Evolutionary conservation across 2,329 filamentous ascomycete genomes (phyloP).

Genomic region (Cytospora piceae): DNA sequence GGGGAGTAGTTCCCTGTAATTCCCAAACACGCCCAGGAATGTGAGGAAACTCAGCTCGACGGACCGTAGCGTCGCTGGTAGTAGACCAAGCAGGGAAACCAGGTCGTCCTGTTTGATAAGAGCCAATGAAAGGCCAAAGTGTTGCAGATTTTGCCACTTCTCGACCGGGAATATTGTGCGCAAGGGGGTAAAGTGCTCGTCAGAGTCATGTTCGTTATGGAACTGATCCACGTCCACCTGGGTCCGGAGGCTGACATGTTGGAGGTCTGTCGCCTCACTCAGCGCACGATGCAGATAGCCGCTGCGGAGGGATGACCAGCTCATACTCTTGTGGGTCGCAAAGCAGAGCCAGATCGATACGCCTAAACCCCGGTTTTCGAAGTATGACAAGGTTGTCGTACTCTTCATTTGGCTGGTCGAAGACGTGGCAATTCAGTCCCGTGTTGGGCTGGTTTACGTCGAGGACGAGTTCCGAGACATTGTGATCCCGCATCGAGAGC

Average conservation of each 20-base stretch:
- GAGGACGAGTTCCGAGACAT: constrained; percentile 42
- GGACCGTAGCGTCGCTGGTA: constrained; percentile 35
- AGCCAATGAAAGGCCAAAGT: constrained; percentile 37
- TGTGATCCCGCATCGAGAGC: constrained; percentile 34
- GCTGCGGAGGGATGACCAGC: constrained; percentile 12
- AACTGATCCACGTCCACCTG: no score
- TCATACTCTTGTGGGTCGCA: constrained; percentile 23
- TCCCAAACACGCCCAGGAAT: constrained; percentile 25
- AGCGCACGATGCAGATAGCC: no score
- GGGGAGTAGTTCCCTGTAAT: not conserved
- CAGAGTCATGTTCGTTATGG: no score
- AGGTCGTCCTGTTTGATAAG: constrained; percentile 34
- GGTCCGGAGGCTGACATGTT: constrained; percentile 33
- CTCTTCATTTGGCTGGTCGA: constrained; percentile 36
- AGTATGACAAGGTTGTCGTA: constrained; percentile 35
- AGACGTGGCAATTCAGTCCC: constrained; percentile 40
- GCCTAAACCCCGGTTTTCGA: constrained; percentile 35
- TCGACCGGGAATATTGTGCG: constrained; percentile 35
- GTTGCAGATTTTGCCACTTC: constrained; percentile 34
- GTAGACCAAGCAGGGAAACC: constrained; percentile 33
- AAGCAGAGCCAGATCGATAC: constrained; percentile 36
- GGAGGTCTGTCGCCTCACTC: constrained; percentile 26
- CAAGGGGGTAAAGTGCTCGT: constrained; percentile 32
- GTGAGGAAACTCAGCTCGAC: constrained; percentile 37
- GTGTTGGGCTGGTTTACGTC: constrained; percentile 38